Evolutionary conservation across 163 green algal species (phyloP).

Genomic region (Picocystis sp.): DNA sequence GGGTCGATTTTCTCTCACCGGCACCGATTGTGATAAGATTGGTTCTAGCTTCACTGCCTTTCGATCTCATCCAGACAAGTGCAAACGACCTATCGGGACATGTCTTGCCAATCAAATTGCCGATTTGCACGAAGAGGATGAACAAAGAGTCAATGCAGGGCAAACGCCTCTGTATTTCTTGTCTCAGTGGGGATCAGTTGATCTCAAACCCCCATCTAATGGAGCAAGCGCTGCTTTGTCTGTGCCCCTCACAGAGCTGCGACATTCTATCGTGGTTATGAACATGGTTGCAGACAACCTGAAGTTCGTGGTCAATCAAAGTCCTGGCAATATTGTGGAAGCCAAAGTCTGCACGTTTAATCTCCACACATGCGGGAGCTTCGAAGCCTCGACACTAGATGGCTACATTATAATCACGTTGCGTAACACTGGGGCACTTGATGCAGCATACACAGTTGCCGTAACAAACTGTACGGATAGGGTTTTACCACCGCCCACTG

Average conservation of each 20-base stretch:
- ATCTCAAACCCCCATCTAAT: not conserved
- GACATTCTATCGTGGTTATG: conserved; percentile 29
- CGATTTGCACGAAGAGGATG: conserved; percentile 38
- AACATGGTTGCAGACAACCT: conserved; percentile 26
- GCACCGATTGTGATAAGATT: conserved; percentile 58
- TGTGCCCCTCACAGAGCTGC: conserved; percentile 15
- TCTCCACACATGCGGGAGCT: conserved; percentile 37
- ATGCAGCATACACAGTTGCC: conserved; percentile 30
- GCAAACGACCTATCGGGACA: conserved; percentile 14
- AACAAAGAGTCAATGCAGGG: conserved; percentile 6
- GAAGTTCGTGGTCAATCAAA: conserved; percentile 18
- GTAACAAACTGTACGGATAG: conserved; percentile 12
- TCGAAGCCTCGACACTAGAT: conserved; percentile 35
- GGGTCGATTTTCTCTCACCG: conserved; percentile 31
- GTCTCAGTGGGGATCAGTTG: conserved; percentile 16
- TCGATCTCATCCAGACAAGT: conserved; percentile 33
- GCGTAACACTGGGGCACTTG: conserved; percentile 43
- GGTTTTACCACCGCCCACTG: not conserved
- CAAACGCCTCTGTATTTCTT: conserved; percentile 43
- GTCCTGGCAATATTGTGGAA: conserved; percentile 18
- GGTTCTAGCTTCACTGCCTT: conserved; percentile 66
- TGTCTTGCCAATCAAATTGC: conserved; percentile 60
- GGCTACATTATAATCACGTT: conserved; percentile 48
- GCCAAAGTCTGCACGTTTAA: conserved; percentile 30
- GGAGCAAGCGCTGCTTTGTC: not conserved